Conservation (phyloP, 2,329 filamentous ascomycete species). For the Xylaria multiplex region DNA sequence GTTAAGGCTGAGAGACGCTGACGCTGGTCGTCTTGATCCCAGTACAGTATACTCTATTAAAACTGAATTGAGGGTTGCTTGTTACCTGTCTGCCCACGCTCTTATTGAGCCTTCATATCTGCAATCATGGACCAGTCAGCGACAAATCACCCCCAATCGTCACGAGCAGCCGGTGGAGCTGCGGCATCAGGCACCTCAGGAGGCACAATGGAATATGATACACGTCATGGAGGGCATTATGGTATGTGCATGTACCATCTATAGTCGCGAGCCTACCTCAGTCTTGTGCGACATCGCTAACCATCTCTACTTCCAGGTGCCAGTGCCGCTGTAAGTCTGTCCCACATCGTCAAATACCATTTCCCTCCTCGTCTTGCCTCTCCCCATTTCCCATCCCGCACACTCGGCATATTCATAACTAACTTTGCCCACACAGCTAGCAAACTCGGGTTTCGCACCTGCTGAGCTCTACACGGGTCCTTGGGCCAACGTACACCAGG, state of each 20-base stretch:
- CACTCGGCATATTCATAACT: slow-evolving; percentile 34
- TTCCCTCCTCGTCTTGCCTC: slow-evolving; percentile 8
- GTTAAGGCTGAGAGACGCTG: slow-evolving; percentile 24
- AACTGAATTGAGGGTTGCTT: slow-evolving; percentile 13
- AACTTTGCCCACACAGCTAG: slow-evolving; percentile 68
- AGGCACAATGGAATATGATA: slow-evolving; percentile 69
- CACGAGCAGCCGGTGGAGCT: slow-evolving; percentile 42
- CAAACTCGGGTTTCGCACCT: slow-evolving; percentile 87
- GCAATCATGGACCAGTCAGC: slow-evolving; percentile 65
- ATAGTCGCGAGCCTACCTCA: slow-evolving; percentile 42
- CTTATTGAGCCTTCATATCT: slow-evolving; percentile 15
- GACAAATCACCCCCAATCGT: slow-evolving; percentile 66
- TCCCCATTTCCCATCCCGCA: slow-evolving; percentile 34
- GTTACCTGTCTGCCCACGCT: slow-evolving; percentile 16
- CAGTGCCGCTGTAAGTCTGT: slow-evolving; percentile 56
- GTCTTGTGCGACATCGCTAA: slow-evolving; percentile 49
- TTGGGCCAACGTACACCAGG: slow-evolving; percentile 98
- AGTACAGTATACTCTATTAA: slow-evolving; percentile 18
- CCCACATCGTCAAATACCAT: slow-evolving; percentile 33
- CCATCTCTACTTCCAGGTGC: slow-evolving; percentile 55
- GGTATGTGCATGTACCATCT: slow-evolving; percentile 62
- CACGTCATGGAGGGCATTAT: slow-evolving; percentile 79
- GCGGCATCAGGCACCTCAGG: slow-evolving; percentile 33
- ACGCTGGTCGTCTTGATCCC: slow-evolving; percentile 29
- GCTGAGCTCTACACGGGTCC: slow-evolving; percentile 92